phyloP scores from a whole-genome alignment of 495 filamentous ascomycete species.

The Corynascus novoguineensis region DNA sequence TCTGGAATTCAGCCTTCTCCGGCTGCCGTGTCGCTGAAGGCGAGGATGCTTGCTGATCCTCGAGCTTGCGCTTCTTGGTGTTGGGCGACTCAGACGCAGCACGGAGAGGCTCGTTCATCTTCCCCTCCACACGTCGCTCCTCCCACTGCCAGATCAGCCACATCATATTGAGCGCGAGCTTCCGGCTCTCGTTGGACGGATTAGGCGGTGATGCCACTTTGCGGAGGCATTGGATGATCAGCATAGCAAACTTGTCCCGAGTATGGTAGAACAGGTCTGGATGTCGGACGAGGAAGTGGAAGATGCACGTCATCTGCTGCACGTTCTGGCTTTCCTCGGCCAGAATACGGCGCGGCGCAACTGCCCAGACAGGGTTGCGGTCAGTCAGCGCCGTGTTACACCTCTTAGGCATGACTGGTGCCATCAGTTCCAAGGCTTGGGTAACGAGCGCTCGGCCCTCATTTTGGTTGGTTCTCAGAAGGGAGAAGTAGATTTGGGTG shows the following conservation, averaged over 20 bases:
- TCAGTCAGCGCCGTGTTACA: conserved; percentile 44
- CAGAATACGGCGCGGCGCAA: conserved; percentile 83
- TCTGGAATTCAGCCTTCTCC: conserved; percentile 62
- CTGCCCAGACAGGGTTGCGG: conserved; percentile 67
- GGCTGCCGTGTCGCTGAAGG: conserved; percentile 46
- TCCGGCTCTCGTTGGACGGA: conserved; percentile 88
- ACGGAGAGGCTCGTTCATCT: conserved; percentile 37
- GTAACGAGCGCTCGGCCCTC: conserved; percentile 90
- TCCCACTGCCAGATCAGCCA: conserved; percentile 91
- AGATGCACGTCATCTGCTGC: conserved; percentile 95
- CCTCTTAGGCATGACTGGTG: conserved; percentile 83
- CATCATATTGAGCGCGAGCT: conserved; percentile 84
- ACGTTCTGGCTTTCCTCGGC: conserved; percentile 94
- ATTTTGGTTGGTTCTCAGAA: conserved; percentile 88
- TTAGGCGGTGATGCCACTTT: conserved; percentile 84
- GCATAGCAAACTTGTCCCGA: conserved; percentile 77
- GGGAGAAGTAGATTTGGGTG: conserved; percentile 83
- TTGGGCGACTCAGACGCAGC: conserved; percentile 62
- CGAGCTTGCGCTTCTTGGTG: conserved; percentile 69
- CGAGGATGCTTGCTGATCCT: conserved; percentile 44
- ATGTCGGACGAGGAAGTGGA: conserved; percentile 90
- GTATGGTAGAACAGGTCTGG: conserved; percentile 93
- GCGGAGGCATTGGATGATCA: conserved; percentile 80
- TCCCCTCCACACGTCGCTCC: conserved; percentile 62
- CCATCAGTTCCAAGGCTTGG: conserved; percentile 89